Evolutionary conservation across 495 filamentous ascomycete species (phyloP).

Genomic region (Podospora australis): DNA sequence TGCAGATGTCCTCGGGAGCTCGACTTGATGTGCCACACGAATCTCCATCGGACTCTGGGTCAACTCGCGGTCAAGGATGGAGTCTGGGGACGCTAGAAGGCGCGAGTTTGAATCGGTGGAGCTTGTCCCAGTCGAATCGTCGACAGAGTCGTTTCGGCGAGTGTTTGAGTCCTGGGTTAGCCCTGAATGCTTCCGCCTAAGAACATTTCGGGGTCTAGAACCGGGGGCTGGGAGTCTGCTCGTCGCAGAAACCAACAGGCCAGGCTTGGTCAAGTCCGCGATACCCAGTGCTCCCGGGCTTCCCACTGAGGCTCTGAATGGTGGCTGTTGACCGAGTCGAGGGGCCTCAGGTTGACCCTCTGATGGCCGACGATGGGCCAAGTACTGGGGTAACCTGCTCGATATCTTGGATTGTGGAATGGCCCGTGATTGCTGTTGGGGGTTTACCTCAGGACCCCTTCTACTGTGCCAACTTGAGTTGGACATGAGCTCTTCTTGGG

Average conservation of each 20-base stretch:
- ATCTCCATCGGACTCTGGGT: conserved; percentile 36
- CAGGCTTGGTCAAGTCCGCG: conserved; percentile 5
- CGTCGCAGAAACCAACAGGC: conserved; percentile 7
- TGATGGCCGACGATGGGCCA: conserved; percentile 22
- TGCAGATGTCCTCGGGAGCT: conserved; percentile 24
- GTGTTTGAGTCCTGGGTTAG: conserved; percentile 32
- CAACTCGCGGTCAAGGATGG: conserved; percentile 31
- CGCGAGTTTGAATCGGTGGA: conserved; percentile 35
- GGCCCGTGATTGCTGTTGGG: conserved; percentile 19
- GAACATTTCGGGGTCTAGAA: conserved; percentile 31
- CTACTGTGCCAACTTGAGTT: conserved; percentile 16
- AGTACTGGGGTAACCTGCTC: conserved; percentile 32
- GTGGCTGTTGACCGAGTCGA: conserved; percentile 26
- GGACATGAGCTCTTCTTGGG: conserved; percentile 12
- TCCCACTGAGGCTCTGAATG: conserved; percentile 21
- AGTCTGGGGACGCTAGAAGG: conserved; percentile 26
- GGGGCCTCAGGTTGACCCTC: conserved; percentile 20
- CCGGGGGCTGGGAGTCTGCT: conserved; percentile 18
- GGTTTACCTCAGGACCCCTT: conserved; percentile 18
- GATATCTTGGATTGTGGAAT: conserved; percentile 27
- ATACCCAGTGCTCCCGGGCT: conserved; percentile 12
- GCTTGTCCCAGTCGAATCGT: conserved; percentile 31
- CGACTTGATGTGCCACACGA: conserved; percentile 27
- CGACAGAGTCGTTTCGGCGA: conserved; percentile 23
- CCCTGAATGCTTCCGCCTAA: conserved; percentile 43